Evolutionary conservation across 2,329 filamentous ascomycete genomes (phyloP), one percentile per base, ranked within the genome.

Genomic region (Drechslerella stenobrocha): DNA sequence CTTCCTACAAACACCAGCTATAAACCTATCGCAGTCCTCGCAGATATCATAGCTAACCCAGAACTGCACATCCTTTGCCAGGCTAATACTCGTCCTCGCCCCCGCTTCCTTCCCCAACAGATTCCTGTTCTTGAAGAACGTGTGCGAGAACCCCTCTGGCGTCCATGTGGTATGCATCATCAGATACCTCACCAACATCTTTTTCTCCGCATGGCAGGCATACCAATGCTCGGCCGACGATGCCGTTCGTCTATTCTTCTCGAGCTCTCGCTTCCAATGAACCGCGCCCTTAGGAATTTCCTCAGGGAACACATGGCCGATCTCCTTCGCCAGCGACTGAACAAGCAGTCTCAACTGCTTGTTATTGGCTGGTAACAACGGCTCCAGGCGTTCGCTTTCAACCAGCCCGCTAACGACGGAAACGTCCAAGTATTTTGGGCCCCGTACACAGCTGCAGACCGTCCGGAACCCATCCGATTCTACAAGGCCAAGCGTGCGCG

Each of bases 391-490:
- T 46, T 67, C 63, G 9, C 6, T 30, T 45, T 67, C 63, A 9
- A 60, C 55, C 11, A 67, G 13, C 1, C 63, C 63, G 23, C 63
- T 67, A 20, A 67, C 63, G 6, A 60, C n/a, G 5, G 63, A 60
- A 15, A 67, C 46, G 28, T 59, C 55, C 6, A 44, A 15, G 23
- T 60, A 67, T 24, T 60, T 50, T 1, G 48, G 26, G 2, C 63
- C 61, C 35, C 61, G 42, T 1, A 67, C 32, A 15, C 55, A 60
- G 15, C 63, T 67, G 45, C 63, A 67, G 8, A 67, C 45, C 2
- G 63, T 67, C 34, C 63, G 44, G 50, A 51, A 67, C 15, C 55
- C 63, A 46, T 67, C 55, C 11, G 63, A 67, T n/a, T 67, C 51
- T 8, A 67, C 48, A 6, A 55, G 35, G 1, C 50, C 63, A 5